Percentiles rank a stretch among this genome's conserved stretches.
These are phyloP conservation scores for Tetrahymena malaccensis DNA, from an alignment of 73 alveolate species.

Conservation along the genomic window DNA sequence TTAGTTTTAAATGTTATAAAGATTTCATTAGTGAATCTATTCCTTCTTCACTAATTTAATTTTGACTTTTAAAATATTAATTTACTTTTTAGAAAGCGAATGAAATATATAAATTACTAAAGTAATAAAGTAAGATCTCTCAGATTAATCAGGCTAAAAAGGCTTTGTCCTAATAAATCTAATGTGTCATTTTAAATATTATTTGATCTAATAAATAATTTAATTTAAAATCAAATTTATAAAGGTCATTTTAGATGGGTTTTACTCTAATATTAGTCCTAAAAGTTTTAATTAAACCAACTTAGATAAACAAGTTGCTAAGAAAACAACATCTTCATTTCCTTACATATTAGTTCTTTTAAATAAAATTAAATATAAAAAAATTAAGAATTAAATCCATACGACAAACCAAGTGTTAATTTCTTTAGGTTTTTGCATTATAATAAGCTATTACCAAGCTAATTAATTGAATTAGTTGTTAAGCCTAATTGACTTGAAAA, in stretches of 20 bases:
- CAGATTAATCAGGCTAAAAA: too few relatives aligned
- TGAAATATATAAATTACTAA: background rate
- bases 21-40: background rate
- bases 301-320: background rate
- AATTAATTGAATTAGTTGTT: background rate
- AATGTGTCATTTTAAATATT: too few relatives aligned
- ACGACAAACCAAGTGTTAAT: background rate
- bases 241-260: too few relatives aligned
- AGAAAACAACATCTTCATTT: too few relatives aligned
- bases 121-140: background rate
- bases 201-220: background rate
- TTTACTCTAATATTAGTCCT: background rate
- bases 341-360: background rate
- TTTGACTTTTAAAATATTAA: background rate
- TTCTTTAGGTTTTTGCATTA: background rate
- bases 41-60: background rate
- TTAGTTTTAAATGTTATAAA: background rate
- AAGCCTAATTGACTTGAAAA: background rate
- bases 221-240: too few relatives aligned
- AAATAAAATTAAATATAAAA: too few relatives aligned
- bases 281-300: background rate
- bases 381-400: too few relatives aligned
- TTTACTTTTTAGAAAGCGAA: background rate
- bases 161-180: background rate
- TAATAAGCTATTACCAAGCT: background rate